A percentile compares a stretch with the other conserved stretches of the same genome.
These are phyloP conservation scores for Rostrohypoxylon terebratum DNA, from an alignment of 495 filamentous ascomycete genomes.

Conservation along the genomic window DNA sequence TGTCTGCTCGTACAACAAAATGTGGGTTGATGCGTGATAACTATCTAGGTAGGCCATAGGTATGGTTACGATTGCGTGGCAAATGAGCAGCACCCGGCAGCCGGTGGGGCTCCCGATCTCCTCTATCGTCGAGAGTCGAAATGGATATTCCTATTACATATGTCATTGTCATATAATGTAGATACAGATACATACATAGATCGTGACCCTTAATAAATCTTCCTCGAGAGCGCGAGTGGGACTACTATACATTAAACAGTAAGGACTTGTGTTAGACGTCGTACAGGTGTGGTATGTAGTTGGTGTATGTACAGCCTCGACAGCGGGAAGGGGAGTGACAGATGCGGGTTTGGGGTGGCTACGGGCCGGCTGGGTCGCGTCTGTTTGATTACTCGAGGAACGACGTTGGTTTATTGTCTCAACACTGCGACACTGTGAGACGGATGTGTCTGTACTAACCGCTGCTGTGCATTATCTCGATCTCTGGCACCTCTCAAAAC, in stretches of 20 bases:
- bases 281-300: neutral
- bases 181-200: neutral
- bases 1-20: neutral
- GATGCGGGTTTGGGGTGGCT: neutral
- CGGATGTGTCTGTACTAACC: neutral
- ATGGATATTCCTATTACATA: neutral
- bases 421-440: neutral
- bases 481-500: neutral
- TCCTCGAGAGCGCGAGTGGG: neutral
- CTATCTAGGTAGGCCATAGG: constrained; percentile 7
- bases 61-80: constrained; percentile 21
- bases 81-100: neutral
- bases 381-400: neutral
- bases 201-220: neutral
- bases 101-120: neutral
- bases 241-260: constrained; percentile 4
- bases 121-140: neutral
- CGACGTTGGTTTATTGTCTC: constrained; percentile 13
- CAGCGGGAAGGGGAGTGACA: neutral
- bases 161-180: no score
- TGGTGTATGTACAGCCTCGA: neutral
- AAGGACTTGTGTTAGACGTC: constrained; percentile 9
- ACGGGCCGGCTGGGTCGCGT: neutral
- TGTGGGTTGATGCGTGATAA: neutral
- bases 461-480: constrained; percentile 2